Percentiles rank a stretch among this genome's conserved stretches.
Evolutionary conservation across 176 grass and related monocot genomes (phyloP).

Genomic region (Bolboschoenus planiculmis): DNA sequence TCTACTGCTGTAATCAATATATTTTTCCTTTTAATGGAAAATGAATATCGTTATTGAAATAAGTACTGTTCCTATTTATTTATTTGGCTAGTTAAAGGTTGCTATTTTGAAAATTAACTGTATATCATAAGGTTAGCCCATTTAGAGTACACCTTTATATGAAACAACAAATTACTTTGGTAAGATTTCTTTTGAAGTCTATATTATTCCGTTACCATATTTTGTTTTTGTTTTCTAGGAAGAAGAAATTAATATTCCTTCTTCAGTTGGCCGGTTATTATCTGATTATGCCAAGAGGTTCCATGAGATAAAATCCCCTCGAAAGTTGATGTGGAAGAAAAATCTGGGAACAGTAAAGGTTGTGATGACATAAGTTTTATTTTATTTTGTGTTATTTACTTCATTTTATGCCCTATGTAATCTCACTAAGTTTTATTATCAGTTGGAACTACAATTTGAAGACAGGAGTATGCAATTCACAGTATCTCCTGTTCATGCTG

Average conservation of each 20-base stretch:
- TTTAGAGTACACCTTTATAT: background rate
- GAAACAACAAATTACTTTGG: background rate
- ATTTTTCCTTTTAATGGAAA: background rate
- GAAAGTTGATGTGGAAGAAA: conserved; percentile 94
- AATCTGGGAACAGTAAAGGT: conserved; percentile 98
- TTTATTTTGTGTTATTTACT: background rate
- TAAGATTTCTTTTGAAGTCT: background rate
- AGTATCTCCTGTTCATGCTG: conserved; percentile 90
- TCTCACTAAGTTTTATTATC: conserved; percentile 12
- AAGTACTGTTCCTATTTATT: background rate
- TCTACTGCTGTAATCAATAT: background rate
- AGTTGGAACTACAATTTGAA: conserved; percentile 96
- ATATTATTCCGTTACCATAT: conserved; percentile 19
- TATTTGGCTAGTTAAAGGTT: conserved; percentile 1
- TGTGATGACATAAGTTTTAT: conserved; percentile 18
- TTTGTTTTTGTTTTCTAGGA: conserved; percentile 38
- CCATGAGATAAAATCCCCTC: conserved; percentile 95
- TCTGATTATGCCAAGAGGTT: conserved; percentile 89
- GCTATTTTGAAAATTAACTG: background rate
- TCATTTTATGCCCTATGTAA: background rate
- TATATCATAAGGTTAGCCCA: background rate
- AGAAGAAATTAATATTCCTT: conserved; percentile 65
- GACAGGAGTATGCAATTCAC: conserved; percentile 81
- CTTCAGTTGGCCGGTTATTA: conserved; percentile 68
- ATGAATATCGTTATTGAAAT: background rate